A percentile compares a stretch with the other conserved stretches of the same genome.
Conservation (phyloP, 2,329 filamentous ascomycete species). For the Colletotrichum sp. region DNA sequence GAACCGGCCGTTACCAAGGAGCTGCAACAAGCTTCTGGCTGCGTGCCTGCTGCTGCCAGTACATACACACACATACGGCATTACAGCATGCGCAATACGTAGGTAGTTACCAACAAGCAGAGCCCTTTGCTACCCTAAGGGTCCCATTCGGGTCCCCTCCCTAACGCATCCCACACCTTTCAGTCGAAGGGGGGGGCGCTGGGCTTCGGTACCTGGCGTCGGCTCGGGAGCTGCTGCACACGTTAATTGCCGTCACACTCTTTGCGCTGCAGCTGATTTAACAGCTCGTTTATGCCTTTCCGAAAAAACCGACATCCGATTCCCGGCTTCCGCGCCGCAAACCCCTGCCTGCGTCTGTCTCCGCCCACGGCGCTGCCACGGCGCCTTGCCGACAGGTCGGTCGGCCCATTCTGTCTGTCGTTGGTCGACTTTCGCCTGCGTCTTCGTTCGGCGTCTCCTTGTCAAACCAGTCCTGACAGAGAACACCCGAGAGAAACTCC, state of each 20-base stretch:
- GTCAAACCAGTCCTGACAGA: background rate
- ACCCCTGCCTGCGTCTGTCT: background rate
- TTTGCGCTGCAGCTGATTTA: background rate
- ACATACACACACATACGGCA: background rate
- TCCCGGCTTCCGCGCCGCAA: constrained; percentile 3
- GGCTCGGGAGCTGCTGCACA: background rate
- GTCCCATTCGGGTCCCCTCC: background rate
- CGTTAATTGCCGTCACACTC: background rate
- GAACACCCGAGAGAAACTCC: background rate
- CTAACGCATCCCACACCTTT: background rate
- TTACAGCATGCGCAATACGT: background rate
- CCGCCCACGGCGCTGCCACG: background rate
- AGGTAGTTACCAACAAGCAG: background rate
- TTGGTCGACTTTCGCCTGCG: background rate
- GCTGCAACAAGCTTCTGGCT: background rate
- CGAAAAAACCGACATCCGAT: background rate
- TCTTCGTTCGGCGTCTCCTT: background rate
- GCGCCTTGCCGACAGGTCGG: background rate
- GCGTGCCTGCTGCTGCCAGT: background rate
- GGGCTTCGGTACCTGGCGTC: background rate
- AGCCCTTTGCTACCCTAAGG: background rate
- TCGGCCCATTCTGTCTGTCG: background rate
- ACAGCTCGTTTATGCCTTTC: background rate
- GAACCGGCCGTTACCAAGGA: background rate
- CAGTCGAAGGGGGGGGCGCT: background rate